Evolutionary conservation across 805 yeast species (phyloP).

Genomic region (Zygosaccharomyces bisporus): DNA sequence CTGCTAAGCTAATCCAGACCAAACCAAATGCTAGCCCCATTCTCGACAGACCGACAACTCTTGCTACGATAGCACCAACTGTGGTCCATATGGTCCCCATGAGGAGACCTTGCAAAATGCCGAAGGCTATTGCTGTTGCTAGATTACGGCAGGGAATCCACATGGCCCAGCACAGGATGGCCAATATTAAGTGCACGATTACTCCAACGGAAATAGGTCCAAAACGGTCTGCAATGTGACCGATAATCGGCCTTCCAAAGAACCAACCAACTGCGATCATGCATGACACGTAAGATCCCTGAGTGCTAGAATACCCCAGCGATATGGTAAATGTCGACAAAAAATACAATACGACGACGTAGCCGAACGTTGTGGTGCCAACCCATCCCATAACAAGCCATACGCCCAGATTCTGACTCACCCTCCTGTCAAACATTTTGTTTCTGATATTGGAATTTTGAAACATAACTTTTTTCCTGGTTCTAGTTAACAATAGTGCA

Average conservation of each 20-base stretch:
- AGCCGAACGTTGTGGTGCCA: slow-evolving; percentile 53
- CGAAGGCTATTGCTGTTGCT: slow-evolving; percentile 53
- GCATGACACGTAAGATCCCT: slow-evolving; percentile 57
- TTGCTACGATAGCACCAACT: slow-evolving; percentile 47
- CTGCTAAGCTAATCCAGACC: slow-evolving; percentile 52
- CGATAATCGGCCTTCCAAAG: slow-evolving; percentile 54
- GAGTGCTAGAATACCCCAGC: slow-evolving; percentile 50
- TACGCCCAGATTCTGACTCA: slow-evolving; percentile 41
- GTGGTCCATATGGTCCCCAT: slow-evolving; percentile 65
- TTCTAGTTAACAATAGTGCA: slow-evolving; percentile 32
- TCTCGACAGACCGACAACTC: slow-evolving; percentile 52
- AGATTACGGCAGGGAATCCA: slow-evolving; percentile 57
- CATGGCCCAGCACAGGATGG: slow-evolving; percentile 45
- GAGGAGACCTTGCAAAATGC: slow-evolving; percentile 48
- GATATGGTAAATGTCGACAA: slow-evolving; percentile 58
- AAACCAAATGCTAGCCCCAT: slow-evolving; percentile 48
- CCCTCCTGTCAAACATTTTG: slow-evolving; percentile 41
- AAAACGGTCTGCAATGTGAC: slow-evolving; percentile 45
- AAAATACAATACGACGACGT: slow-evolving; percentile 55
- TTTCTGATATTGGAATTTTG: slow-evolving; percentile 18
- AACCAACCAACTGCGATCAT: slow-evolving; percentile 57
- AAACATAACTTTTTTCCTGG: slow-evolving; percentile 34
- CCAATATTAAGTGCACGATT: slow-evolving; percentile 39
- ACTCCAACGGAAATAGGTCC: slow-evolving; percentile 51
- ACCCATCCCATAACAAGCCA: slow-evolving; percentile 42